phyloP scores from a whole-genome alignment of 1,139 yeast genomes.

The Ogataea hybrid region DNA sequence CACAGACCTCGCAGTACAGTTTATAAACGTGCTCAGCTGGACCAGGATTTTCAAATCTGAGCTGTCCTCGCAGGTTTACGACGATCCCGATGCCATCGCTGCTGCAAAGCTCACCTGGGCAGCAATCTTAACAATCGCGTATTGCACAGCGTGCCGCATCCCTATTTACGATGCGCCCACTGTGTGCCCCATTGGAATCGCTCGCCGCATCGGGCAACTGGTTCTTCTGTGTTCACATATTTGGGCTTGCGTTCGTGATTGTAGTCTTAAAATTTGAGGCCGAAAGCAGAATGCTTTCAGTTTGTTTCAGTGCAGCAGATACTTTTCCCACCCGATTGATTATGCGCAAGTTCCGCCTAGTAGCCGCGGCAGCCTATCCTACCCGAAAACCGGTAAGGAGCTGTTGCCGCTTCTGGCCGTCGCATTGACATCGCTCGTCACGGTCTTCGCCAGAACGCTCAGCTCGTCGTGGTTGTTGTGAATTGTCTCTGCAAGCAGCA shows the following conservation, averaged over 20 bases:
- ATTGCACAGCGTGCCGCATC: constrained; percentile 3
- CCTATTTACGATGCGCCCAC: constrained; percentile 14
- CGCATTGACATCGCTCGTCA: too few relatives aligned
- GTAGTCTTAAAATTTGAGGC: constrained; percentile 48
- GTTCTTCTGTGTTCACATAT: constrained; percentile 39
- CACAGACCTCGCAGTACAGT: constrained; percentile 91
- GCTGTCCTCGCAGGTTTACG: constrained; percentile 70
- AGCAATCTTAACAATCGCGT: constrained; percentile 66
- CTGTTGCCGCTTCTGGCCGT: constrained; percentile 89
- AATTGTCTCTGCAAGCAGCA: constrained; percentile 69
- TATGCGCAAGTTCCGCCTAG: too few relatives aligned
- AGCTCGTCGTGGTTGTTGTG: constrained; percentile 71
- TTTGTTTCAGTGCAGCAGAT: constrained; percentile 60
- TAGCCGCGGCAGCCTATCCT: too few relatives aligned
- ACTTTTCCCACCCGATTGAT: constrained; percentile 52
- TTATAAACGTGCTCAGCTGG: constrained; percentile 75
- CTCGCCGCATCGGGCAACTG: constrained; percentile 39
- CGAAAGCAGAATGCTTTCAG: constrained; percentile 46
- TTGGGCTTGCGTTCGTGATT: constrained; percentile 54
- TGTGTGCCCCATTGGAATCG: constrained; percentile 10
- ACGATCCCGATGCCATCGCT: constrained; percentile 63
- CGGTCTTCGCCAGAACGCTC: constrained; percentile 68
- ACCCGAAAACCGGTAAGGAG: too few relatives aligned
- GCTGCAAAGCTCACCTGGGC: constrained; percentile 89
- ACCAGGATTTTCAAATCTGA: constrained; percentile 83